Percentiles rank a stretch among this genome's conserved stretches.
Evolutionary conservation across 768 basidiomycete species (phyloP).

Genomic region (Phlebiopsis gigantea): DNA sequence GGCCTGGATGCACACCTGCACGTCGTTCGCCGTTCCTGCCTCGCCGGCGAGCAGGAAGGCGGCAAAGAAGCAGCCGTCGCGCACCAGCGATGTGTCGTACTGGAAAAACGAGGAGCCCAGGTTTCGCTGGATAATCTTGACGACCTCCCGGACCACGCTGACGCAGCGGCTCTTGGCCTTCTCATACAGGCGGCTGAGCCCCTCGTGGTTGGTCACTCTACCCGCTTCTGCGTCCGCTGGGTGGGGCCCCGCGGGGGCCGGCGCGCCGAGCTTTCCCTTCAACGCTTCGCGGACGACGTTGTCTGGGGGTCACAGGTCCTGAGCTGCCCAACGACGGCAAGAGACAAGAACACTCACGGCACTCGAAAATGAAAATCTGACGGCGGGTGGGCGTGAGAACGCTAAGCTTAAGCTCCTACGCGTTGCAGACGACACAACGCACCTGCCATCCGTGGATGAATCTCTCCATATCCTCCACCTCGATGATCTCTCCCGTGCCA

Average conservation of each 20-base stretch:
- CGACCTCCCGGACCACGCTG: conserved; percentile 39
- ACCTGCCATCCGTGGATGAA: conserved; percentile 89
- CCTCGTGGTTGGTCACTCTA: conserved; percentile 22
- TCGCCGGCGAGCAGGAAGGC: conserved; percentile 66
- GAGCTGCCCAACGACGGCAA: not conserved
- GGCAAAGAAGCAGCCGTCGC: conserved; percentile 89
- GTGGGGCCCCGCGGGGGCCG: conserved; percentile 16
- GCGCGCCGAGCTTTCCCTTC: conserved; percentile 48
- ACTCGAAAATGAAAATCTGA: conserved; percentile 88
- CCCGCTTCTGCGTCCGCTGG: conserved; percentile 16
- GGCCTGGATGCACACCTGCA: conserved; percentile 59
- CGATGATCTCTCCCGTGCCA: conserved; percentile 33
- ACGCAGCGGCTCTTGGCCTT: conserved; percentile 41
- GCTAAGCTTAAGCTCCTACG: conserved; percentile 1
- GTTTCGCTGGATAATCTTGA: conserved; percentile 43
- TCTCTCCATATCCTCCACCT: conserved; percentile 50
- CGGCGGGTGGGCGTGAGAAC: not conserved
- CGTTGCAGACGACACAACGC: conserved; percentile 18
- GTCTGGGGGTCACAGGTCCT: conserved; percentile 39
- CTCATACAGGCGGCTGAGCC: conserved; percentile 33
- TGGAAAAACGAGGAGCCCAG: conserved; percentile 60
- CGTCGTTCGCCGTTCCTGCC: conserved; percentile 38
- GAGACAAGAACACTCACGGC: conserved; percentile 46
- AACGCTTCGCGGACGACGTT: conserved; percentile 85
- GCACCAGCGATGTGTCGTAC: conserved; percentile 82